A percentile compares a stretch with the other conserved stretches of the same genome.
Conservation (phyloP, 257 asterid genomes). For the Solanum microdontum region DNA sequence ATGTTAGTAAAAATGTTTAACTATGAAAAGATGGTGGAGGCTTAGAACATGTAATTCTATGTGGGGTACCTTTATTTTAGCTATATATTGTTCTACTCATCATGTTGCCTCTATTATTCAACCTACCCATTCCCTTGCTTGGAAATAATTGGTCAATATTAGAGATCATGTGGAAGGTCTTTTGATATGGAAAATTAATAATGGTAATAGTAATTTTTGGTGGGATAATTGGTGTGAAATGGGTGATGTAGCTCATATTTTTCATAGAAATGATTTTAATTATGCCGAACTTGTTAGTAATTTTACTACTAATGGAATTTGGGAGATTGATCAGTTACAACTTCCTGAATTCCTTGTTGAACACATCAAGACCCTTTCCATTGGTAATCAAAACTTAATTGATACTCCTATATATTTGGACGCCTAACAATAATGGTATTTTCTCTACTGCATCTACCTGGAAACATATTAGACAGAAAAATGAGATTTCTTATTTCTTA, state of each 20-base stretch:
- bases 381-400: neutral
- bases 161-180: neutral
- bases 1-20: too few relatives aligned
- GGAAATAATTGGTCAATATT: neutral
- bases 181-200: too few relatives aligned
- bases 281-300: neutral
- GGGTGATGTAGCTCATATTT: too few relatives aligned
- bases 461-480: neutral
- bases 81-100: too few relatives aligned
- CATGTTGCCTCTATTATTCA: neutral
- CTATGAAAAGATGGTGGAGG: too few relatives aligned
- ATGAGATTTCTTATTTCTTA: neutral
- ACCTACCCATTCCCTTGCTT: neutral
- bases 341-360: neutral
- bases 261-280: neutral
- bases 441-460: neutral
- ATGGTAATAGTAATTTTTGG: too few relatives aligned
- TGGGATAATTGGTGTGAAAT: too few relatives aligned
- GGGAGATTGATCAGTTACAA: neutral
- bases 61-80: too few relatives aligned
- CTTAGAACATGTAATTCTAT: neutral
- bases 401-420: neutral
- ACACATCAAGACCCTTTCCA: neutral
- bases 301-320: neutral
- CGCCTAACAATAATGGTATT: neutral